phyloP scores from a whole-genome alignment of 2,329 filamentous ascomycete genomes.

The Penicillium thymicola region DNA sequence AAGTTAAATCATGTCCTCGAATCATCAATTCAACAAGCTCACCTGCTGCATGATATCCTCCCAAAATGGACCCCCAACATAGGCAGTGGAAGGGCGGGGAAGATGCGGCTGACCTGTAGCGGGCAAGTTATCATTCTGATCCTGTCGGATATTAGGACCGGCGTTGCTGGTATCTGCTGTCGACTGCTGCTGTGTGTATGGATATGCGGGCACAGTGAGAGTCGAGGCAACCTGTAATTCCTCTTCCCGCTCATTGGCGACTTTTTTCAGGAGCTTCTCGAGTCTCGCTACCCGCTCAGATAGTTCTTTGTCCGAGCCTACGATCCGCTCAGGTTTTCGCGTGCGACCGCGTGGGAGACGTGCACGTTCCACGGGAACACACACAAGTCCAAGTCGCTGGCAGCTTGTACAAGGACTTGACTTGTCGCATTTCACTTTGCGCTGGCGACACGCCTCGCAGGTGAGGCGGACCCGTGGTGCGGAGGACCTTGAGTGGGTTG shows the following conservation, averaged over 20 bases:
- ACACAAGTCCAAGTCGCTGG: conserved; percentile 21
- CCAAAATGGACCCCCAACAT: conserved; percentile 26
- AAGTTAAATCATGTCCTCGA: not conserved
- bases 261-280: conserved; percentile 21
- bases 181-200: not conserved
- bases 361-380: conserved; percentile 31
- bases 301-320: conserved; percentile 15
- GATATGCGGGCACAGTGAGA: not conserved
- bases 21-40: not conserved
- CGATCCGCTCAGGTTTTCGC: conserved; percentile 13
- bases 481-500: conserved; percentile 10
- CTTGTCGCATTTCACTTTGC: conserved; percentile 37
- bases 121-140: not conserved
- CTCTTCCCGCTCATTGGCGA: conserved; percentile 13
- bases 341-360: conserved; percentile 34
- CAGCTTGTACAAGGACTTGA: conserved; percentile 33
- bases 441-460: conserved; percentile 32
- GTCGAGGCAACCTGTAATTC: not conserved
- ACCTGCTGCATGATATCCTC: conserved; percentile 28
- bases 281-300: conserved; percentile 27
- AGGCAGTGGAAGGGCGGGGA: conserved; percentile 13
- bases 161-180: not conserved
- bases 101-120: conserved; percentile 7
- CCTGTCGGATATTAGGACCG: conserved; percentile 7
- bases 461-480: conserved; percentile 26